These are phyloP conservation scores for Aquilaria malaccensis DNA, from an alignment of 345 rosid genomes.

Conservation along the genomic window DNA sequence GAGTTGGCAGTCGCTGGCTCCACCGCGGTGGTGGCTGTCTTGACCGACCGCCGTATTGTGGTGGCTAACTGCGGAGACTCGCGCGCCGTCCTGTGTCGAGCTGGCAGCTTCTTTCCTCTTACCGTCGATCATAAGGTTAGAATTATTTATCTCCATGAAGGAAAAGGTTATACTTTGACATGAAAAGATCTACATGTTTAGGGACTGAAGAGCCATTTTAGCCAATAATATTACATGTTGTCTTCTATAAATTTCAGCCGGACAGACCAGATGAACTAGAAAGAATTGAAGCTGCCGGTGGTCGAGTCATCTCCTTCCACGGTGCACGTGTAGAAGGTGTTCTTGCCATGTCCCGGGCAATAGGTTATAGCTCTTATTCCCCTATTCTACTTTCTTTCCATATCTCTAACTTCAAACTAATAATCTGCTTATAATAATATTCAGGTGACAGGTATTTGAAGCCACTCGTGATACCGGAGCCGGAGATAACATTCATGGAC, in stretches of 20 bases:
- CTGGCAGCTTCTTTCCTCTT: conserved; percentile 38
- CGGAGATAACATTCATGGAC: conserved; percentile 42
- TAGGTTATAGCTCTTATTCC: conserved; percentile 34
- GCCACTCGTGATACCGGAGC: conserved; percentile 58
- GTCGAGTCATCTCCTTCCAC: conserved; percentile 40
- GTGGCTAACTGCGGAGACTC: conserved; percentile 68
- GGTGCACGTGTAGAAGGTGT: conserved; percentile 84
- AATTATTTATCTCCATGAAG: neutral
- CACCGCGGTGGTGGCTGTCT: conserved; percentile 42
- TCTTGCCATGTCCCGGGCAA: conserved; percentile 85
- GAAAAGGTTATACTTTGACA: neutral
- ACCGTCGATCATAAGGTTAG: conserved; percentile 55
- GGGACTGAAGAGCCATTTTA: no score
- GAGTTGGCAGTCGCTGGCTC: conserved; percentile 41
- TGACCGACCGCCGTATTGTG: conserved; percentile 29
- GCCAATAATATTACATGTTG: no score
- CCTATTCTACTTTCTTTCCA: neutral
- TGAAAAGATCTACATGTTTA: no score
- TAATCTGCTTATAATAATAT: neutral
- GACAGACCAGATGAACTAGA: conserved; percentile 70
- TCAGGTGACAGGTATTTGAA: conserved; percentile 70
- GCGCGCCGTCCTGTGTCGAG: conserved; percentile 59
- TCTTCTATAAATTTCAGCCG: conserved; percentile 39
- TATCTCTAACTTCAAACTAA: no score
- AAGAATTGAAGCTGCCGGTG: conserved; percentile 69